phyloP scores from a whole-genome alignment of 768 basidiomycete genomes.

The Kwoniella pini region DNA sequence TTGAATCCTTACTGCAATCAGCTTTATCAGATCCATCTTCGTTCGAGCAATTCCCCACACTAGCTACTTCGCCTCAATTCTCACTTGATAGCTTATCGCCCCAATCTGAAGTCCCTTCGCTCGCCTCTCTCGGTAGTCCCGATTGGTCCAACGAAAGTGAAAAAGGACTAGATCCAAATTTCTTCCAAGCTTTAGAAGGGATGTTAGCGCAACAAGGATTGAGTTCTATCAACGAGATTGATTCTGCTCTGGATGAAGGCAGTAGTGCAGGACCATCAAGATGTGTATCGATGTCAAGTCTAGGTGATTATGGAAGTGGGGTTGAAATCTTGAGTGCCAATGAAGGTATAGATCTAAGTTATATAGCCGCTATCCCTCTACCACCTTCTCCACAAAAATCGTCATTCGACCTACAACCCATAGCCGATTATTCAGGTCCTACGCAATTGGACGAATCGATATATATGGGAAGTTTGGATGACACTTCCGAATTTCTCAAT shows the following conservation, averaged over 20 bases:
- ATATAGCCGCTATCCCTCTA: slow-evolving; percentile 15
- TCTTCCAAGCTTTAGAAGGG: slow-evolving; percentile 13
- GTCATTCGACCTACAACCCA: neutral
- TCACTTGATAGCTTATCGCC: slow-evolving; percentile 1
- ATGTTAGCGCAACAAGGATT: slow-evolving; percentile 4
- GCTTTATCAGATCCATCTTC: slow-evolving; percentile 15
- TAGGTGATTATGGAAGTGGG: neutral
- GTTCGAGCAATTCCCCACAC: slow-evolving; percentile 13
- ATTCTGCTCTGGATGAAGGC: neutral
- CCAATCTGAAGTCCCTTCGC: neutral
- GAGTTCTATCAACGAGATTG: neutral
- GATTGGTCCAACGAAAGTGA: neutral
- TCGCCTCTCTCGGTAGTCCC: slow-evolving; percentile 1
- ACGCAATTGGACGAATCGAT: too few relatives aligned
- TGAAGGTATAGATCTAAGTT: slow-evolving; percentile 1
- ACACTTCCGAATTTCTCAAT: neutral
- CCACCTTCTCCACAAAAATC: neutral
- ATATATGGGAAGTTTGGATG: neutral
- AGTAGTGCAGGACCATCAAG: neutral
- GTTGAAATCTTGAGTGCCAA: neutral
- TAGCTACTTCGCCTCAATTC: slow-evolving; percentile 17
- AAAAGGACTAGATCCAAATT: neutral
- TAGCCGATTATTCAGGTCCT: too few relatives aligned
- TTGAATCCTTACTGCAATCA: slow-evolving; percentile 11
- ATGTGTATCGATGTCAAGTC: neutral